These are phyloP conservation scores for Pleoardoris graminearum DNA, from an alignment of 2,329 filamentous ascomycete genomes.

Conservation along the genomic window DNA sequence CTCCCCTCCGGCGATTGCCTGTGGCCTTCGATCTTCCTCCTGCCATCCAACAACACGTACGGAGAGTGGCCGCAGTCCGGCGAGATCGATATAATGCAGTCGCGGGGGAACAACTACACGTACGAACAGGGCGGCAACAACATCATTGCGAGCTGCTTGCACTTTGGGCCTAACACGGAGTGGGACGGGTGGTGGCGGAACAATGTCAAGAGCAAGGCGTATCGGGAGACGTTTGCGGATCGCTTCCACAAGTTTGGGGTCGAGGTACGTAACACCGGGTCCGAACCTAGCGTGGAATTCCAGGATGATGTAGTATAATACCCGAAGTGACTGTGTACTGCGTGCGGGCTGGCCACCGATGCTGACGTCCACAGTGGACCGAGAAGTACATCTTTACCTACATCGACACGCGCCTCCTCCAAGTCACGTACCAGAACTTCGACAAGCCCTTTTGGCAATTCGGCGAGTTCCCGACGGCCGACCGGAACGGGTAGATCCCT, in stretches of 20 bases:
- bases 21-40: constrained; percentile 92
- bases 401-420: constrained; percentile 76
- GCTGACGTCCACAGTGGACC: constrained; percentile 60
- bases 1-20: constrained; percentile 81
- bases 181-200: constrained; percentile 84
- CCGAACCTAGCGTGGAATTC: neutral
- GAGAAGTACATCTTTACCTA: constrained; percentile 89
- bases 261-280: constrained; percentile 53
- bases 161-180: constrained; percentile 74
- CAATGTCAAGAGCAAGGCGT: constrained; percentile 73
- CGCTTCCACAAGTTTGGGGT: constrained; percentile 77
- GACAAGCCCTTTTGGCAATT: constrained; percentile 68
- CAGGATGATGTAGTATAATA: neutral
- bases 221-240: constrained; percentile 72
- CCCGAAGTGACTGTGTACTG: neutral
- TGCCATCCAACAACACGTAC: constrained; percentile 73
- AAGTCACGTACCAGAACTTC: constrained; percentile 78
- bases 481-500: constrained; percentile 56
- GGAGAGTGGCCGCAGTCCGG: constrained; percentile 78
- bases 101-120: constrained; percentile 78
- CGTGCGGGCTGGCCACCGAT: neutral
- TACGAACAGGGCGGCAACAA: constrained; percentile 80
- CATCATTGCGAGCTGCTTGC: constrained; percentile 75
- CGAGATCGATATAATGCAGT: constrained; percentile 82
- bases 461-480: constrained; percentile 67